These are phyloP conservation scores for Agrocybe praecox DNA, from an alignment of 768 basidiomycete genomes.

Conservation along the genomic window DNA sequence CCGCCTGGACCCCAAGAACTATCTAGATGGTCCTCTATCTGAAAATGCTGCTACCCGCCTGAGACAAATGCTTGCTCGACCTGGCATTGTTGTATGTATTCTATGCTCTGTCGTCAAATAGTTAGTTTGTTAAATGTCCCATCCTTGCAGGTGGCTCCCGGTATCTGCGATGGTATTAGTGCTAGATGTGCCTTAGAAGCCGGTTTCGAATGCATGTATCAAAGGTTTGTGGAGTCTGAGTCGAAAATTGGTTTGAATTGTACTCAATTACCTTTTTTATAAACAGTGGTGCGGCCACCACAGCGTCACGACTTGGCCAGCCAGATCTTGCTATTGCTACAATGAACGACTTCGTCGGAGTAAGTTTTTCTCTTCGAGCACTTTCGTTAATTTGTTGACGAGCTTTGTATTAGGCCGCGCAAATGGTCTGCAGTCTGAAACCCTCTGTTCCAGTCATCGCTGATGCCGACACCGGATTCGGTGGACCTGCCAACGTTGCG, in stretches of 20 bases:
- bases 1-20: conserved; percentile 71
- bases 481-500: conserved; percentile 74
- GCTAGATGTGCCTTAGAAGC: conserved; percentile 80
- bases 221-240: conserved; percentile 47
- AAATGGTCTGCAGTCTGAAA: conserved; percentile 70
- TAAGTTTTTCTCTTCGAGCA: conserved; percentile 16
- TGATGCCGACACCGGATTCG: conserved; percentile 82
- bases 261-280: not conserved
- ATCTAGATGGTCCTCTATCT: conserved; percentile 68
- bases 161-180: conserved; percentile 80
- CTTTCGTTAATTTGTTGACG: conserved; percentile 5
- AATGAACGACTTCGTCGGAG: conserved; percentile 76
- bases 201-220: conserved; percentile 77
- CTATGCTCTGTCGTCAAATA: not conserved
- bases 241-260: not conserved
- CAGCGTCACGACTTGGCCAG: conserved; percentile 77
- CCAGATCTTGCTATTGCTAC: conserved; percentile 81
- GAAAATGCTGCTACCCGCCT: conserved; percentile 71
- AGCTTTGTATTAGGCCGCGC: conserved; percentile 46
- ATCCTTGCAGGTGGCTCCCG: conserved; percentile 62
- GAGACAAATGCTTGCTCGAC: conserved; percentile 68
- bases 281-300: conserved; percentile 73
- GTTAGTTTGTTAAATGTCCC: not conserved
- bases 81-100: conserved; percentile 70
- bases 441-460: conserved; percentile 74